Base-by-base conservation (phyloP, 208 protist species). In the Trypanosoma rangeli region DNA sequence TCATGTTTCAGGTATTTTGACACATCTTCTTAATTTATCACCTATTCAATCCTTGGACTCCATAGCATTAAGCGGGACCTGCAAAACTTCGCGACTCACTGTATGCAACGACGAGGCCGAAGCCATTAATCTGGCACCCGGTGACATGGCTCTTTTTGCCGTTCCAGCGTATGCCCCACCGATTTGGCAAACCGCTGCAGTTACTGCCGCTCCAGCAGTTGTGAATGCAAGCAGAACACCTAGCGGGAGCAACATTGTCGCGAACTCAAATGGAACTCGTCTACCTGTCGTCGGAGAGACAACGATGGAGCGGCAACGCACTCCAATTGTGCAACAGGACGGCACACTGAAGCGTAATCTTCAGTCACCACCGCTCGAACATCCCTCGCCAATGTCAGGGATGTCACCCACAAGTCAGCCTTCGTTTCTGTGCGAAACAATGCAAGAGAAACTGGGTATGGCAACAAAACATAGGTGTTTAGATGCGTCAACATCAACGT, bases 81-180 rank as follows among this genome's bases (percentile, higher is more conserved):
- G 71, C 42, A 80, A 72, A 58, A 53, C 89, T 31, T 76, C 75
- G 5, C 68, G 66, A 29, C 28, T 95, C 10, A 84, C 82, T 33
- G 68, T 74, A n/a, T 83, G 67, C 31, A 92, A 78, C 62, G 76
- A 84, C 59, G 90, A 95, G 68, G 78, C 86, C 61, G 71, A 59
- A 12, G 86, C 80, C 61, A 92, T 95, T 42, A 89, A 92, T 44
- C 70, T 77, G 0, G 87, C 81, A 35, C 90, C 87, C 22, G 61
- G 68, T 46, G 74, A 77, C 28, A 89, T 95, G 80, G 80, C 76
- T 1, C 74, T 95, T 5, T 92, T 95, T 76, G 85, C 87, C 20
- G 90, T 95, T 26, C 90, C 90, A 0, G 87, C 90, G 20, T 95
- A 93, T 64, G 79, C 68, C 16, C 87, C 85, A 53, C 87, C 90